phyloP scores from a whole-genome alignment of 2,329 filamentous ascomycete genomes.

The Penicillium sp. region DNA sequence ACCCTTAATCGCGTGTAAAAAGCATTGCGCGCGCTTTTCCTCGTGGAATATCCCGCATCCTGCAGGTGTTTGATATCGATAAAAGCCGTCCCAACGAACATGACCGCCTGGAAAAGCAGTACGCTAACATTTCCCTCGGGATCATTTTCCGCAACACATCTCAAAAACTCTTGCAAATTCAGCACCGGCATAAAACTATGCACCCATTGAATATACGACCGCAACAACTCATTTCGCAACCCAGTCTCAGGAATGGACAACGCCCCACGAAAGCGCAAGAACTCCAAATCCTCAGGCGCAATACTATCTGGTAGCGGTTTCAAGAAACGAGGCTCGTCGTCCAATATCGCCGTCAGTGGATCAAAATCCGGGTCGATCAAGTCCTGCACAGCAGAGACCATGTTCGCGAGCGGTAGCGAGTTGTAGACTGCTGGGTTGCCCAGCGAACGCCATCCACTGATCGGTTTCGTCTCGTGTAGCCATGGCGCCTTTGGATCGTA shows the following conservation, averaged over 20 bases:
- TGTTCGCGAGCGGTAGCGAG: conserved; percentile 41
- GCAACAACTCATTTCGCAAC: conserved; percentile 75
- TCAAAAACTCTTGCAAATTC: conserved; percentile 61
- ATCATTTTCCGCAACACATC: conserved; percentile 63
- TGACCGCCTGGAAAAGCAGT: conserved; percentile 86
- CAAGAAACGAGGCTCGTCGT: conserved; percentile 63
- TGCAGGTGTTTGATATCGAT: conserved; percentile 74
- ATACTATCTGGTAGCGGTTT: conserved; percentile 76
- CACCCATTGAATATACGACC: conserved; percentile 80
- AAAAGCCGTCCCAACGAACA: conserved; percentile 86
- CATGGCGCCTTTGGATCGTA: conserved; percentile 39
- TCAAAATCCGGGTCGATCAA: conserved; percentile 46
- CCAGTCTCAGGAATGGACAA: conserved; percentile 69
- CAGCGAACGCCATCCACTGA: conserved; percentile 34
- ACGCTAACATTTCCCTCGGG: conserved; percentile 73
- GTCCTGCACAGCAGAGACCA: conserved; percentile 44
- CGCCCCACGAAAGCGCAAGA: conserved; percentile 78
- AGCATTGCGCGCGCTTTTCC: conserved; percentile 77
- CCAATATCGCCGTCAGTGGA: conserved; percentile 42
- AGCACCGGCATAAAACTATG: conserved; percentile 89
- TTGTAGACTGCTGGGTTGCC: conserved; percentile 36
- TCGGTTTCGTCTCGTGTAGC: conserved; percentile 33
- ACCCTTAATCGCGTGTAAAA: conserved; percentile 85
- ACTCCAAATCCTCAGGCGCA: conserved; percentile 75
- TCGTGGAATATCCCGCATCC: conserved; percentile 71